phyloP scores from a whole-genome alignment of 352 stramenopile species.

The Globisporangium polare region DNA sequence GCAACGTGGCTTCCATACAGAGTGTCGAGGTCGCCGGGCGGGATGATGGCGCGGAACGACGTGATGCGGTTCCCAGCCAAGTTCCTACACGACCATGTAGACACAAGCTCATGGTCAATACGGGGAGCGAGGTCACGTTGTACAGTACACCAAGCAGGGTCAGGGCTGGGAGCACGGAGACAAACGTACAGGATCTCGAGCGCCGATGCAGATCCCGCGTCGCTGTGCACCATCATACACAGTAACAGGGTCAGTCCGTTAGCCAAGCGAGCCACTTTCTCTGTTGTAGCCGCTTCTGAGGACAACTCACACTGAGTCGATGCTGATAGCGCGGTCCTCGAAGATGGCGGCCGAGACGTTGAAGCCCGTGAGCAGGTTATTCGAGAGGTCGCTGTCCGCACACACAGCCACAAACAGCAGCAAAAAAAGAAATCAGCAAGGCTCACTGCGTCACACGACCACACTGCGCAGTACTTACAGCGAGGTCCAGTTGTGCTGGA shows the following conservation, averaged over 20 bases:
- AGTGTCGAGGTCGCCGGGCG: not conserved
- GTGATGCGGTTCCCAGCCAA: slow-evolving; percentile 12
- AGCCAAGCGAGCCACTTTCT: not conserved
- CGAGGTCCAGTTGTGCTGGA: not conserved
- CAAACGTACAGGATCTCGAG: slow-evolving; percentile 5
- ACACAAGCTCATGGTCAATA: not conserved
- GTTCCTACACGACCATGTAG: not conserved
- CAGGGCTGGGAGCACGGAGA: not conserved
- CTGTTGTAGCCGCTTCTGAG: not conserved
- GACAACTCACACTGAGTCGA: not conserved
- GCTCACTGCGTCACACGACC: not conserved
- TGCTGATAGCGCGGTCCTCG: not conserved
- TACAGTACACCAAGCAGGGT: not conserved
- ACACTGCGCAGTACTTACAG: not conserved
- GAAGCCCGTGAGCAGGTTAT: slow-evolving; percentile 14
- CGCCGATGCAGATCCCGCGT: not conserved
- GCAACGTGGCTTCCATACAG: not conserved
- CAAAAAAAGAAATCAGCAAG: not conserved
- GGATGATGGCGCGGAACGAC: slow-evolving; percentile 9
- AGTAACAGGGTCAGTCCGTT: not conserved
- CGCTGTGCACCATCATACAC: not conserved
- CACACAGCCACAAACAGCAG: not conserved
- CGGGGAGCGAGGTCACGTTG: not conserved
- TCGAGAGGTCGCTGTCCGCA: slow-evolving; percentile 10
- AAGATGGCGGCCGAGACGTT: slow-evolving; percentile 5